Conservation (phyloP, 192 early-diverging fungal genomes). For the Diversispora eburnea region DNA sequence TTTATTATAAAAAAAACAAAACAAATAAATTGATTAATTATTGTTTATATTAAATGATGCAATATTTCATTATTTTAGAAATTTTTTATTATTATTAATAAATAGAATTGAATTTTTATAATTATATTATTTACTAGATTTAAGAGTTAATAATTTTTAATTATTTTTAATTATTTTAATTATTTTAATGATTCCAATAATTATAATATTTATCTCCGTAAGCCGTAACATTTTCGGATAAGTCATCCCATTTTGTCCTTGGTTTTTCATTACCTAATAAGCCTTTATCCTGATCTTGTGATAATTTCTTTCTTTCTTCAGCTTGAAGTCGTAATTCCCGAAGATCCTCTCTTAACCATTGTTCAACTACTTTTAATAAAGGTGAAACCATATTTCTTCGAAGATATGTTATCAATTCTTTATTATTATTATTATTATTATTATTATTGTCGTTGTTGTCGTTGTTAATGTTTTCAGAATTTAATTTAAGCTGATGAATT, state of each 20-base stretch:
- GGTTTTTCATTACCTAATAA: slow-evolving; percentile 33
- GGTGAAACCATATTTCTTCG: slow-evolving; percentile 21
- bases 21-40: no score
- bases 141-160: no score
- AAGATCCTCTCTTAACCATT: slow-evolving; percentile 63
- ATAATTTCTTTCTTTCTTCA: slow-evolving; percentile 21
- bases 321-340: slow-evolving; percentile 29
- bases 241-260: slow-evolving; percentile 44
- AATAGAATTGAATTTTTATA: no score
- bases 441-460: not conserved
- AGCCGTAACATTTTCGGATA: slow-evolving; percentile 42
- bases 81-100: no score
- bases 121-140: no score
- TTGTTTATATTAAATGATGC: no score
- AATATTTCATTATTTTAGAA: no score
- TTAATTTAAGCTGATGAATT: not conserved
- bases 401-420: not conserved
- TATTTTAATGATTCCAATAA: slow-evolving; percentile 34
- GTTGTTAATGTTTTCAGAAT: not conserved
- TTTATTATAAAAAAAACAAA: no score
- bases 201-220: slow-evolving; percentile 50
- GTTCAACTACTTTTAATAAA: slow-evolving; percentile 23
- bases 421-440: no score
- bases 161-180: not conserved
- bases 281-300: slow-evolving; percentile 23